These are phyloP conservation scores for Cucumis cinereus DNA, from an alignment of 306 rosid genomes.

Conservation along the genomic window DNA sequence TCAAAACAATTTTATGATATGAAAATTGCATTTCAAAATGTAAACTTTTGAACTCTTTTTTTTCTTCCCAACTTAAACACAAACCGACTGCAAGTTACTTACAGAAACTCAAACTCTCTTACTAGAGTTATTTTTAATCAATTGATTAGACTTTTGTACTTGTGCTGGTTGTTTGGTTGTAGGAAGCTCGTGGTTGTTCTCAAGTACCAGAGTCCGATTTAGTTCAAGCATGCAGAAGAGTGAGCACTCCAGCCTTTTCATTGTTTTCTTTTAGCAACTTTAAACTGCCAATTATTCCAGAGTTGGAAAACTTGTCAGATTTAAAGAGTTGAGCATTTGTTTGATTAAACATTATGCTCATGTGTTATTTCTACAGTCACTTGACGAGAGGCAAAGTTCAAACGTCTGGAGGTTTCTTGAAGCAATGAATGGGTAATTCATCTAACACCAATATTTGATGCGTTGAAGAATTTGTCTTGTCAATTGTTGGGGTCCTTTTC, in stretches of 20 bases:
- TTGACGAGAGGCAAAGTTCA: conserved; percentile 70
- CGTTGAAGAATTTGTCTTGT: not conserved
- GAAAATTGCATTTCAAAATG: too few species aligned
- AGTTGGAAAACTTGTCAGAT: not conserved
- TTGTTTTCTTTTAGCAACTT: not conserved
- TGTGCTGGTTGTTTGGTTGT: conserved; percentile 21
- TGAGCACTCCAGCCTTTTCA: conserved; percentile 23
- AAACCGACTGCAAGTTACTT: not conserved
- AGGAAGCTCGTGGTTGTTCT: conserved; percentile 72
- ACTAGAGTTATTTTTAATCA: not conserved
- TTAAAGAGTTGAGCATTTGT: conserved; percentile 14
- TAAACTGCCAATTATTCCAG: not conserved
- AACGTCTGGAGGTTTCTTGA: conserved; percentile 90
- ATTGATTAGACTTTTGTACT: conserved; percentile 11
- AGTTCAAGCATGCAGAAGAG: conserved; percentile 87
- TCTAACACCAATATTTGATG: not conserved
- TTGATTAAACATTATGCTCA: conserved; percentile 8
- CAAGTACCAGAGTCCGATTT: conserved; percentile 60
- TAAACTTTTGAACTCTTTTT: not conserved
- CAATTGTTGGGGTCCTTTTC: not conserved
- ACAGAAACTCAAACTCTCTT: not conserved
- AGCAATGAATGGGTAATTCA: conserved; percentile 69
- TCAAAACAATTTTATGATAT: too few species aligned
- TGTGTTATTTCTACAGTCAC: conserved; percentile 42
- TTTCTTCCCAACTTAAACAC: not conserved